Evolutionary conservation across 164 flowering plant genomes (phyloP).

Genomic region (Sedum album): DNA sequence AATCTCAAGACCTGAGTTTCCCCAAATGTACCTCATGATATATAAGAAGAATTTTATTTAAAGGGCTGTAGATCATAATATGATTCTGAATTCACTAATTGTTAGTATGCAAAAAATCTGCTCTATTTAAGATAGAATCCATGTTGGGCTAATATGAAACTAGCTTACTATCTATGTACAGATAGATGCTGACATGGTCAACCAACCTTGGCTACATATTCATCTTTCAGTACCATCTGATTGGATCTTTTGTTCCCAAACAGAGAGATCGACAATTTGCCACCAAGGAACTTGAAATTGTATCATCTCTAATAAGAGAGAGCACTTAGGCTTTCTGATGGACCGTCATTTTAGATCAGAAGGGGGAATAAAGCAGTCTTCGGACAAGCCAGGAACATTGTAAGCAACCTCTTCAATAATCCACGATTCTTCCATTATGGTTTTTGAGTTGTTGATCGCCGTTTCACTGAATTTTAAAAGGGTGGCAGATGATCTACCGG

Average conservation of each 20-base stretch:
- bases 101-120: background rate
- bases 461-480: conserved; percentile 69
- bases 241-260: background rate
- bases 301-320: background rate
- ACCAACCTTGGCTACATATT: background rate
- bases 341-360: conserved; percentile 17
- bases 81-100: background rate
- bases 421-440: conserved; percentile 31
- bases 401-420: conserved; percentile 59
- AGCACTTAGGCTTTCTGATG: background rate
- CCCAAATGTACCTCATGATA: background rate
- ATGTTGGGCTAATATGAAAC: background rate
- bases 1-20: background rate
- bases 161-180: background rate
- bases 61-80: background rate
- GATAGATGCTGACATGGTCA: background rate
- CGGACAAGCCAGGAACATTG: conserved; percentile 60
- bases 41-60: too few species aligned
- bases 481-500: conserved; percentile 60
- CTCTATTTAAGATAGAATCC: background rate
- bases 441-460: conserved; percentile 20
- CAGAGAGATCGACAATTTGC: background rate
- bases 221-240: background rate
- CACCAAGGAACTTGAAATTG: background rate
- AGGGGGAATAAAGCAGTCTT: conserved; percentile 60